Evolutionary conservation across 2,329 filamentous ascomycete species (phyloP).

Genomic region (Aureobasidium lini): DNA sequence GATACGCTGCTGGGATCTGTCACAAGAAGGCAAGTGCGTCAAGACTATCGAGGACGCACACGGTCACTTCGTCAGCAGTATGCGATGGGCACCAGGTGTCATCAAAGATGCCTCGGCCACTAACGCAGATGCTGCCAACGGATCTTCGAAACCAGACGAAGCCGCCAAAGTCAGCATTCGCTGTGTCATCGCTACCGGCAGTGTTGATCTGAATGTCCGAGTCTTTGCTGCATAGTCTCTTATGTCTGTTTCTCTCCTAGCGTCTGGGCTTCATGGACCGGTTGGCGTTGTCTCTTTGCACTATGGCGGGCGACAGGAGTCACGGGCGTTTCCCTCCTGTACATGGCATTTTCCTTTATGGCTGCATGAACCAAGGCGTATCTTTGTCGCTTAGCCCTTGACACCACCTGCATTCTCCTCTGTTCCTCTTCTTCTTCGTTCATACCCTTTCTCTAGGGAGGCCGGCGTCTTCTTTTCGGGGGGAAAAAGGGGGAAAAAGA

Average conservation of each 20-base stretch:
- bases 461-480: background rate
- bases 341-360: background rate
- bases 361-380: constrained; percentile 3
- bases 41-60: constrained; percentile 72
- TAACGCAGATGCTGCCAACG: constrained; percentile 26
- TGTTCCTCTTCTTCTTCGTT: background rate
- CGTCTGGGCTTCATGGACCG: background rate
- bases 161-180: constrained; percentile 58
- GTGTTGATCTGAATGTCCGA: constrained; percentile 71
- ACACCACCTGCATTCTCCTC: background rate
- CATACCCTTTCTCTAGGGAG: background rate
- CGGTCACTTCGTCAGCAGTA: constrained; percentile 75
- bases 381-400: background rate
- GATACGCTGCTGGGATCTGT: constrained; percentile 86
- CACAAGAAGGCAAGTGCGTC: constrained; percentile 83
- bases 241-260: background rate
- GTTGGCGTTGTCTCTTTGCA: background rate
- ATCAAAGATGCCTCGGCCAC: constrained; percentile 48
- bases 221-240: constrained; percentile 57
- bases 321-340: background rate
- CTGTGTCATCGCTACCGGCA: constrained; percentile 80
- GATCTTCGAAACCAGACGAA: constrained; percentile 25
- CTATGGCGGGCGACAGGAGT: background rate
- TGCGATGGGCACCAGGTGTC: constrained; percentile 78
- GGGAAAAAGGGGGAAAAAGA: background rate